These are phyloP conservation scores for Paulownia fortunei DNA, from an alignment of 257 asterid genomes.

Conservation along the genomic window DNA sequence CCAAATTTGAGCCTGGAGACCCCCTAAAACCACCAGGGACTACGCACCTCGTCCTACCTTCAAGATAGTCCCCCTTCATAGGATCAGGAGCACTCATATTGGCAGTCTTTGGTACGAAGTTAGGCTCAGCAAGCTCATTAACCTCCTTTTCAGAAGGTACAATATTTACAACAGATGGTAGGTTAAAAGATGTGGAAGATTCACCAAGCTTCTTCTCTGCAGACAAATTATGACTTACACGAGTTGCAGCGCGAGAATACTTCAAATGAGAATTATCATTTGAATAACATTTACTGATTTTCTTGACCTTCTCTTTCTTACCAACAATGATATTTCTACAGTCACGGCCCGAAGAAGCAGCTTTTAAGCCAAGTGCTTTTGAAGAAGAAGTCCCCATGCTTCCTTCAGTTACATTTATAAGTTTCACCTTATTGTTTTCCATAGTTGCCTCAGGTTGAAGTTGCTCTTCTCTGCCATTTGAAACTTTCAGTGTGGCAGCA, in stretches of 20 bases:
- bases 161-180: neutral
- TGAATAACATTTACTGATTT: neutral
- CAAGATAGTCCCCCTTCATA: neutral
- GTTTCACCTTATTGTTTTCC: conserved; percentile 1
- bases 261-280: conserved; percentile 6
- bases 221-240: neutral
- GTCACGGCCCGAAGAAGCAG: conserved; percentile 6
- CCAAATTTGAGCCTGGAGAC: conserved; percentile 17
- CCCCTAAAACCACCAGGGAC: conserved; percentile 8
- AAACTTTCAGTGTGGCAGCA: conserved; percentile 14
- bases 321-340: conserved; percentile 1
- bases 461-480: neutral
- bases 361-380: conserved; percentile 1
- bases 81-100: conserved; percentile 21
- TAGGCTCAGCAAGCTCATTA: neutral
- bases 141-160: neutral
- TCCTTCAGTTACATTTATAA: neutral
- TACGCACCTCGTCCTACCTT: conserved; percentile 11
- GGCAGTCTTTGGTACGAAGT: neutral
- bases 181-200: neutral
- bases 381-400: conserved; percentile 11
- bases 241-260: neutral
- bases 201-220: neutral
- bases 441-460: neutral
- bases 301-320: conserved; percentile 23